These are phyloP conservation scores for Brassica juncea DNA, from an alignment of 345 rosid genomes.

Conservation along the genomic window DNA sequence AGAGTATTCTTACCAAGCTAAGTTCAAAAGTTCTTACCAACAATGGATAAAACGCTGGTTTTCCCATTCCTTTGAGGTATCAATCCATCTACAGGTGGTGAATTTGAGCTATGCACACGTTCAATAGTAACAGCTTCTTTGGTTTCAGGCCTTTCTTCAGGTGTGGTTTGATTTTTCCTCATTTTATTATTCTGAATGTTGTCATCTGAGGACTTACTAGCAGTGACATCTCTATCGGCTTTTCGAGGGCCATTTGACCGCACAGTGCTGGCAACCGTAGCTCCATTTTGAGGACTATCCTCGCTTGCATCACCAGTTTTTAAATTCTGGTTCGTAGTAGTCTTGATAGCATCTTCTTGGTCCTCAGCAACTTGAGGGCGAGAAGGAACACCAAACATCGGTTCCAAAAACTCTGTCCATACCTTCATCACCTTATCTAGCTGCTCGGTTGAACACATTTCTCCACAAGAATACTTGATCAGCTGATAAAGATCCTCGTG, in stretches of 20 bases:
- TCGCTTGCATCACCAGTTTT: conserved; percentile 56
- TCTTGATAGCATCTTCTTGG: conserved; percentile 59
- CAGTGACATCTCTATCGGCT: conserved; percentile 31
- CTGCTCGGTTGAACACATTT: conserved; percentile 89
- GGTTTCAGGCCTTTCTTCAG: conserved; percentile 4
- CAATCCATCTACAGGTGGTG: conserved; percentile 31
- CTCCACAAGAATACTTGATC: conserved; percentile 85
- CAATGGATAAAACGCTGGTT: not conserved
- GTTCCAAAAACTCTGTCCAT: conserved; percentile 93
- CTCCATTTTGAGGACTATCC: conserved; percentile 54
- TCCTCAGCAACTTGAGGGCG: conserved; percentile 86
- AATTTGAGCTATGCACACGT: conserved; percentile 14
- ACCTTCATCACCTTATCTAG: conserved; percentile 82
- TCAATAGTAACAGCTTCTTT: conserved; percentile 24
- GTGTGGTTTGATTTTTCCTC: not conserved
- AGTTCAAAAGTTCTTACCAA: conserved; percentile 9
- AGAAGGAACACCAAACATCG: conserved; percentile 73
- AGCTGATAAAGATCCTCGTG: conserved; percentile 95
- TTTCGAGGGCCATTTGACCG: conserved; percentile 57
- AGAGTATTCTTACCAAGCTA: conserved; percentile 5
- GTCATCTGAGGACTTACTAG: conserved; percentile 23
- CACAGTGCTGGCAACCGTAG: conserved; percentile 46
- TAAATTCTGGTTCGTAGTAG: not conserved
- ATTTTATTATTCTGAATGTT: conserved; percentile 27
- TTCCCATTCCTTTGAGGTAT: conserved; percentile 32